Evolutionary conservation across 2,329 filamentous ascomycete genomes (phyloP).

Genomic region (Harringtonia lauricola): DNA sequence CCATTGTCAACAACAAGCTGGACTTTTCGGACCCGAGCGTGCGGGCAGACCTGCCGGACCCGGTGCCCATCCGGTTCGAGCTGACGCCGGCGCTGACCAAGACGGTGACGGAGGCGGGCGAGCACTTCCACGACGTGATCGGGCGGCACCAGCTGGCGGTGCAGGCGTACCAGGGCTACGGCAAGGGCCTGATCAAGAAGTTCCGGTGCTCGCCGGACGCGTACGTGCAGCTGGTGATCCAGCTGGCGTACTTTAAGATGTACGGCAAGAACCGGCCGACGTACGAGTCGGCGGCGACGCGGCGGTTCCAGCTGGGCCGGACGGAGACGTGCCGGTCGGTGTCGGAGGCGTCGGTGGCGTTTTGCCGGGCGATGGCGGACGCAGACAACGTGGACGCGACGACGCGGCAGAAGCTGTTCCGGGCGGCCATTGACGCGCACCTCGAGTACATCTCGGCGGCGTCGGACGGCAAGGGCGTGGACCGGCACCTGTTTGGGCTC

Average conservation of each 20-base stretch:
- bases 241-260: conserved; percentile 98
- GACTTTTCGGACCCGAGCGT: conserved; percentile 71
- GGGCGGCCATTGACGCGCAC: conserved; percentile 69
- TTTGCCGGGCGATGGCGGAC: conserved; percentile 80
- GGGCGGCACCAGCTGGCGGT: conserved; percentile 82
- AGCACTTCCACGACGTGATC: conserved; percentile 74
- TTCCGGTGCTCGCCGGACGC: conserved; percentile 98
- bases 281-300: conserved; percentile 90
- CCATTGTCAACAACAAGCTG: conserved; percentile 90
- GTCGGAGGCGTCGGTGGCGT: conserved; percentile 82
- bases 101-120: conserved; percentile 68
- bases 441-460: conserved; percentile 86
- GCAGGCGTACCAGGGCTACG: conserved; percentile 93
- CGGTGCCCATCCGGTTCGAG: conserved; percentile 65
- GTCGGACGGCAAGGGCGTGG: conserved; percentile 84
- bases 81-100: conserved; percentile 61
- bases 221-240: conserved; percentile 97
- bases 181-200: conserved; percentile 97
- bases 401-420: conserved; percentile 59
- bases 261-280: conserved; percentile 96
- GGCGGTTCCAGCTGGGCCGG: conserved; percentile 90
- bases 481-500: conserved; percentile 92
- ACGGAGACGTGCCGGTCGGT: conserved; percentile 94
- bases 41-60: conserved; percentile 77
- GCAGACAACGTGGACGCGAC: conserved; percentile 32